These are phyloP conservation scores for Globisporangium acanthophoron DNA, from an alignment of 352 stramenopile genomes.

Conservation along the genomic window DNA sequence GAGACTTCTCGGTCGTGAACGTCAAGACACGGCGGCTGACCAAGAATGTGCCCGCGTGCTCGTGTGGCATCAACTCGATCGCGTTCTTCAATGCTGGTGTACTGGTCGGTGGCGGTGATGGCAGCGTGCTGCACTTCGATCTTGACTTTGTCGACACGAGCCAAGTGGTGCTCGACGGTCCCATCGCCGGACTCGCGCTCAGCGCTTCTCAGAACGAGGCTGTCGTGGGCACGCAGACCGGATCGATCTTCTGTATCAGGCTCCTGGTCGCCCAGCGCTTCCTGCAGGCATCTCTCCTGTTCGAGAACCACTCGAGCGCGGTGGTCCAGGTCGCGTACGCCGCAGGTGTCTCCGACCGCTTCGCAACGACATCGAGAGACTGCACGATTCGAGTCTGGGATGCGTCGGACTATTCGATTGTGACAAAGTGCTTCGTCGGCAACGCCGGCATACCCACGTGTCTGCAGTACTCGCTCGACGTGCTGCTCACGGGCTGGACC, in stretches of 20 bases:
- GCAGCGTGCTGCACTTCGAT: constrained; percentile 79
- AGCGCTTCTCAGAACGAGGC: constrained; percentile 55
- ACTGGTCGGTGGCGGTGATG: constrained; percentile 83
- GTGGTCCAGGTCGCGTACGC: constrained; percentile 83
- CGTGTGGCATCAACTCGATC: constrained; percentile 71
- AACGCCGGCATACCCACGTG: constrained; percentile 64
- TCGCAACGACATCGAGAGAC: constrained; percentile 86
- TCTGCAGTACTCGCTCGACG: constrained; percentile 82
- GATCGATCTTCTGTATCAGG: constrained; percentile 69
- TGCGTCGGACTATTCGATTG: constrained; percentile 79
- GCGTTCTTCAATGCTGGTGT: constrained; percentile 35
- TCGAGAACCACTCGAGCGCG: constrained; percentile 77
- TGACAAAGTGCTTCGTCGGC: constrained; percentile 42
- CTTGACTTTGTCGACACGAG: constrained; percentile 67
- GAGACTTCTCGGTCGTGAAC: constrained; percentile 80
- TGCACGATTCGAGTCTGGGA: constrained; percentile 89
- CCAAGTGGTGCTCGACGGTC: constrained; percentile 60
- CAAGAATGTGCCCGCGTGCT: constrained; percentile 73
- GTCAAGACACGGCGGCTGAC: constrained; percentile 69
- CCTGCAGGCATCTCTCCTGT: constrained; percentile 36
- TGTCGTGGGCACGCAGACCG: constrained; percentile 70
- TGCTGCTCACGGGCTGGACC: constrained; percentile 87
- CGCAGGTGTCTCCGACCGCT: constrained; percentile 73
- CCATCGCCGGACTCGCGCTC: constrained; percentile 48
- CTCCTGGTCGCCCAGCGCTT: constrained; percentile 17